Evolutionary conservation across 306 rosid species (phyloP).

Genomic region (Cicer yamashitae): DNA sequence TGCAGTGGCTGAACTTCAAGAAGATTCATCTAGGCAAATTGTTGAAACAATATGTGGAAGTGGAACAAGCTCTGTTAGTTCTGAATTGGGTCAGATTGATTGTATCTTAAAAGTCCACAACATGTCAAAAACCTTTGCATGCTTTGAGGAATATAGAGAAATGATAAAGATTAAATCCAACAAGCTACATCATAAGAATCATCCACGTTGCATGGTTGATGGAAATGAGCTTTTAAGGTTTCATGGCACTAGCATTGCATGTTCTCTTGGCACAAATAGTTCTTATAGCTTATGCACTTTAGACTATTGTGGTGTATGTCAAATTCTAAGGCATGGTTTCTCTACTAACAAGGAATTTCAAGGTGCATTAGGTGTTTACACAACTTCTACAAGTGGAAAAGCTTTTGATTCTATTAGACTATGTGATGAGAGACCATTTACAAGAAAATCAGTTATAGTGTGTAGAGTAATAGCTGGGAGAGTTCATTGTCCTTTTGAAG

Average conservation of each 20-base stretch:
- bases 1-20: conserved; percentile 59
- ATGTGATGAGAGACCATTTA: conserved; percentile 20
- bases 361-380: conserved; percentile 48
- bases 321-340: conserved; percentile 62
- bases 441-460: conserved; percentile 56
- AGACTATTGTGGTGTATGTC: conserved; percentile 59
- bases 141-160: conserved; percentile 70
- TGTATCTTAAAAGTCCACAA: conserved; percentile 60
- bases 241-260: conserved; percentile 65
- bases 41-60: conserved; percentile 65
- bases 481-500: conserved; percentile 38
- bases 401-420: conserved; percentile 51
- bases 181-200: conserved; percentile 41
- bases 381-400: conserved; percentile 54
- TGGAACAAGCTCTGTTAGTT: conserved; percentile 41
- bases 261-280: conserved; percentile 57
- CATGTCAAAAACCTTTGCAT: conserved; percentile 45
- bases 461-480: conserved; percentile 79
- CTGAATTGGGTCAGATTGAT: conserved; percentile 48
- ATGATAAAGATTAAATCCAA: conserved; percentile 57
- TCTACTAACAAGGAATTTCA: conserved; percentile 39
- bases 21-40: conserved; percentile 56
- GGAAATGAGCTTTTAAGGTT: conserved; percentile 78
- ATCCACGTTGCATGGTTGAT: conserved; percentile 68
- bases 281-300: conserved; percentile 51